phyloP scores from a whole-genome alignment of 371 early-diverging fungal genomes.

The Mucor indicus region DNA sequence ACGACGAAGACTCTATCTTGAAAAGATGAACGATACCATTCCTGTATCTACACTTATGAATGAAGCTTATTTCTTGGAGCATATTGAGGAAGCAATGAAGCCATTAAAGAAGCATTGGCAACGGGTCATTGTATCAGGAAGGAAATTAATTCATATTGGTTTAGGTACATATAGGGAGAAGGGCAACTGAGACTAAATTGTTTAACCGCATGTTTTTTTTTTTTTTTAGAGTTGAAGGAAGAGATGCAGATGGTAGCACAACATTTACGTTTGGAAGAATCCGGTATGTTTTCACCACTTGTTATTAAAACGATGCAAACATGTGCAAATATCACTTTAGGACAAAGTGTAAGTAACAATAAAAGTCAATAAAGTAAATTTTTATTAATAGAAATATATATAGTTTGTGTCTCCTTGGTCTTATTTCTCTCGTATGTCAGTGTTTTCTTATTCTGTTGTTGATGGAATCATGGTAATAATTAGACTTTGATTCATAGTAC shows the following conservation, averaged over 20 bases:
- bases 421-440: constrained; percentile 11
- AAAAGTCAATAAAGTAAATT: not conserved
- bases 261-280: not conserved
- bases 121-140: not conserved
- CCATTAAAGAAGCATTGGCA: constrained; percentile 20
- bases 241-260: not conserved
- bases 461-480: constrained; percentile 36
- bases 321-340: constrained; percentile 14
- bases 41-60: constrained; percentile 1
- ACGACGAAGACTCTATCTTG: constrained; percentile 28
- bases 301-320: constrained; percentile 11
- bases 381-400: not conserved
- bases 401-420: constrained; percentile 14
- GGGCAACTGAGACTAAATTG: not conserved
- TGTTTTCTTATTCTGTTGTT: constrained; percentile 21
- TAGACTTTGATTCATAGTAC: not conserved
- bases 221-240: not conserved
- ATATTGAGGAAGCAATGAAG: constrained; percentile 23
- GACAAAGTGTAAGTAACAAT: constrained; percentile 11
- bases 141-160: constrained; percentile 4
- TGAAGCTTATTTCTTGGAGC: constrained; percentile 39
- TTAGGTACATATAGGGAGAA: constrained; percentile 16
- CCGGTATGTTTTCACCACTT: constrained; percentile 1
- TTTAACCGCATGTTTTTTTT: not conserved
- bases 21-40: constrained; percentile 24